Evolutionary conservation across 2,329 filamentous ascomycete species (phyloP).

Genomic region (Penicillium sp.): DNA sequence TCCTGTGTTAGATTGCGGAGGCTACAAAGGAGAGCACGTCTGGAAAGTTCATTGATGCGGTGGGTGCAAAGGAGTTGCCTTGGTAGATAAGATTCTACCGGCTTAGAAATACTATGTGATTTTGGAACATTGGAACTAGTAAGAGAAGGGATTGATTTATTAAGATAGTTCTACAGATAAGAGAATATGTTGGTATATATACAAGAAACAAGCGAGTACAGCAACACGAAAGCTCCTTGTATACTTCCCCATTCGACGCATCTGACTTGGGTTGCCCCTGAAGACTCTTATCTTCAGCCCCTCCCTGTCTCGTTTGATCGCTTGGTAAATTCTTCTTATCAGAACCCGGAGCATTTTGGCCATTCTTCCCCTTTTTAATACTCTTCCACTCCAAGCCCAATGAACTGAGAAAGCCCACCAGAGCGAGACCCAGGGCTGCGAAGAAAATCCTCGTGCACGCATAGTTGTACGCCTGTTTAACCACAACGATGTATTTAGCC

Average conservation of each 20-base stretch:
- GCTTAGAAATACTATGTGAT: background rate
- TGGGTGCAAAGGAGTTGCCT: slow-evolving; percentile 6
- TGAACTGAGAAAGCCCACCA: background rate
- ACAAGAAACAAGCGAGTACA: no score
- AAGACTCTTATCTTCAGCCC: background rate
- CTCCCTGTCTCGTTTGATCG: background rate
- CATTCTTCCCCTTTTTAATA: slow-evolving; percentile 13
- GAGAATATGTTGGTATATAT: background rate
- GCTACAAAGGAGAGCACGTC: slow-evolving; percentile 8
- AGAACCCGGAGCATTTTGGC: background rate
- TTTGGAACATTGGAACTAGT: background rate
- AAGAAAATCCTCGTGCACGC: slow-evolving; percentile 5
- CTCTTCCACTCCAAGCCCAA: slow-evolving; percentile 14
- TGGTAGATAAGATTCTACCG: background rate
- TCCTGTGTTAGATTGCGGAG: background rate
- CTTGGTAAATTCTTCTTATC: background rate
- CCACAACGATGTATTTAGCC: background rate
- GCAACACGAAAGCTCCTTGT: no score
- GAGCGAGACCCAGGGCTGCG: background rate
- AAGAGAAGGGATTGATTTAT: background rate
- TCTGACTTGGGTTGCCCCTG: no score
- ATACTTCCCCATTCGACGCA: no score
- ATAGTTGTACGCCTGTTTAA: slow-evolving; percentile 8
- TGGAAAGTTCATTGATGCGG: slow-evolving; percentile 10
- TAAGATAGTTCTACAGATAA: background rate